Conservation (phyloP, 1,139 yeast genomes). For the Nakaseomyces kungkrabaensis region DNA sequence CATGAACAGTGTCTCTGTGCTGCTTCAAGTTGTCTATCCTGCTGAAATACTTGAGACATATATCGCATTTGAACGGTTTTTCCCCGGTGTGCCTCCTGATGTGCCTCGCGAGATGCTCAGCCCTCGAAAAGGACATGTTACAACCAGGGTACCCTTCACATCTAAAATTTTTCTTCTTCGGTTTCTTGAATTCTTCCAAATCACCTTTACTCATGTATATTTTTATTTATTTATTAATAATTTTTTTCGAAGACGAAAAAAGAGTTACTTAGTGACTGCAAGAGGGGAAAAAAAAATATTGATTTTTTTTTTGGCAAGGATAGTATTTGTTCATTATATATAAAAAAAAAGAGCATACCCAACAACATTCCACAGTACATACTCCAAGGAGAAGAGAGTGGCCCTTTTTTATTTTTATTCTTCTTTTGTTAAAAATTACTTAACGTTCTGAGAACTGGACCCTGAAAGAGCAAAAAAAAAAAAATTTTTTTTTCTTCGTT, state of each 20-base stretch:
- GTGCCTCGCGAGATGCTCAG: constrained; percentile 89
- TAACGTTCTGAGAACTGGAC: background rate
- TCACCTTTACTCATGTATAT: background rate
- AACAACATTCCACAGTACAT: background rate
- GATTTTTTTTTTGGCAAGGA: no score
- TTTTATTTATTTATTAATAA: no score
- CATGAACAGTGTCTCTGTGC: constrained; percentile 88
- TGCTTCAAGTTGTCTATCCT: constrained; percentile 84
- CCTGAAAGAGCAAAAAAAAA: background rate
- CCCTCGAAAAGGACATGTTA: constrained; percentile 76
- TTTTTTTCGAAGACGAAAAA: background rate
- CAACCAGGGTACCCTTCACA: constrained; percentile 90
- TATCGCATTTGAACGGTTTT: constrained; percentile 81
- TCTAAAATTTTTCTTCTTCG: constrained; percentile 37
- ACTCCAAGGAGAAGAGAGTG: background rate
- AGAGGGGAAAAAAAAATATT: no score
- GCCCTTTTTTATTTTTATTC: no score
- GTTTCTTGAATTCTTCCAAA: background rate
- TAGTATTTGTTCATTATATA: no score
- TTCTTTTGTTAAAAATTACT: no score
- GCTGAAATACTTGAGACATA: constrained; percentile 70
- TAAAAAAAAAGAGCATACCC: background rate
- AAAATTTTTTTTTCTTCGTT: no score
- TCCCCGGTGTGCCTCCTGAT: constrained; percentile 93
- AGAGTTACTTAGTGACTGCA: no score